Percentiles rank a stretch among this genome's conserved stretches.
Conservation (phyloP, 2,329 filamentous ascomycete species). For the Beauveria bassiana region DNA sequence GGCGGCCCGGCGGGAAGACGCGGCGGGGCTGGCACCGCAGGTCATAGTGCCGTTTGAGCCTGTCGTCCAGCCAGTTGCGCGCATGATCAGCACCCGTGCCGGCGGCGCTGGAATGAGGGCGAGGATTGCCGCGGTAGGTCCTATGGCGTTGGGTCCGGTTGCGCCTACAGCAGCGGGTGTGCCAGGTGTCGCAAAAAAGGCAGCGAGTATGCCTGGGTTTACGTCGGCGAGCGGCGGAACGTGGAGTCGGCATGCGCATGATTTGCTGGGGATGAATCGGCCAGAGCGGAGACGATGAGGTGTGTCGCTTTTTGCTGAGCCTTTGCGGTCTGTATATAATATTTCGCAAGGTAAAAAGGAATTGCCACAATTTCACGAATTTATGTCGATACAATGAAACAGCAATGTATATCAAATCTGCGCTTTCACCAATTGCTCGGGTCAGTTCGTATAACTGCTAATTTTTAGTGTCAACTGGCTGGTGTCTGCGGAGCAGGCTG, state of each 20-base stretch:
- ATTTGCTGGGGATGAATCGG: constrained; percentile 54
- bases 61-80: constrained; percentile 1
- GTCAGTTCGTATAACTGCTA: neutral
- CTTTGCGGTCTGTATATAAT: neutral
- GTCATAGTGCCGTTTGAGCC: constrained; percentile 31
- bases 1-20: constrained; percentile 43
- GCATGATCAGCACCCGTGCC: neutral
- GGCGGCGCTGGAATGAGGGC: neutral
- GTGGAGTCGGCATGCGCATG: constrained; percentile 62
- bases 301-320: neutral
- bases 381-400: neutral
- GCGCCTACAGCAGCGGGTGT: constrained; percentile 2
- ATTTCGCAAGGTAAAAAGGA: neutral
- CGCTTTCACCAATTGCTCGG: no score
- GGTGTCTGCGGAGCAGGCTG: neutral
- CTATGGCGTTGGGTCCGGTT: neutral
- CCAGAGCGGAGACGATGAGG: constrained; percentile 25
- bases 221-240: constrained; percentile 49
- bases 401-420: no score
- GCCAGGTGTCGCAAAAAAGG: neutral
- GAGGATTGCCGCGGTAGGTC: neutral
- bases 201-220: constrained; percentile 31
- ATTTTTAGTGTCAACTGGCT: neutral
- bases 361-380: neutral
- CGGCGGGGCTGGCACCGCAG: constrained; percentile 40